Evolutionary conservation across 805 yeast species (phyloP), one percentile per base, ranked within the genome.

Genomic region (Candida tallmaniae): DNA sequence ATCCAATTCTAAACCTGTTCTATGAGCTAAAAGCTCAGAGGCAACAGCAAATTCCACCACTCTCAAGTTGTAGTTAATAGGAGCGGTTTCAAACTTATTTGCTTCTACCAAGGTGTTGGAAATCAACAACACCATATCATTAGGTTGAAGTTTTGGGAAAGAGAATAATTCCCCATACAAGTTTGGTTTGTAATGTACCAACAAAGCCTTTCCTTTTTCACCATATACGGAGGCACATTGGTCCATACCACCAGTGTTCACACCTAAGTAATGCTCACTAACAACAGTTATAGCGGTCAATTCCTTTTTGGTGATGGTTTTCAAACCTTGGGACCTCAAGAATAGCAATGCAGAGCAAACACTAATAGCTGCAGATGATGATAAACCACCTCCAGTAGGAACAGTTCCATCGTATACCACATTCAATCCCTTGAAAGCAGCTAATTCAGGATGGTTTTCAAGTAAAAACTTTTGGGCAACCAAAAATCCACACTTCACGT

Each of bases 191-290:
- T 80, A 81, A 44, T 73, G 74, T 13, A 81, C 75, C 44, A 71
- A 68, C 35, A 80, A 56, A 2, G 80, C 81, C 42, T 80, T 74
- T 39, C 65, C 68, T 27, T 56, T 59, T 47, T 71, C 76, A 14
- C 88, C 87, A 44, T 72, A 79, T 16, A 82, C 68, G 0, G 83
- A 74, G 3, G 87, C 88, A 31, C 81, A 71, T 57, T 81, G 88
- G 51, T 81, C 88, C 83, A 81, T 74, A 25, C 88, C 87, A n/a
- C 88, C 89, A 23, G 80, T 76, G 52, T 78, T 80, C 34, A 81
- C 83, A 23, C 88, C 88, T 23, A 81, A 76, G 35, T 75, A 75
- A 56, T 80, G 84, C 51, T 81, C 88, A 25, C 80, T 74, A 4
- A 73, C 75, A 27, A 76, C 78, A 5, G 87, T 78, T 33, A 80